phyloP scores from a whole-genome alignment of 1,139 yeast species.

The Suhomyces maxii region DNA sequence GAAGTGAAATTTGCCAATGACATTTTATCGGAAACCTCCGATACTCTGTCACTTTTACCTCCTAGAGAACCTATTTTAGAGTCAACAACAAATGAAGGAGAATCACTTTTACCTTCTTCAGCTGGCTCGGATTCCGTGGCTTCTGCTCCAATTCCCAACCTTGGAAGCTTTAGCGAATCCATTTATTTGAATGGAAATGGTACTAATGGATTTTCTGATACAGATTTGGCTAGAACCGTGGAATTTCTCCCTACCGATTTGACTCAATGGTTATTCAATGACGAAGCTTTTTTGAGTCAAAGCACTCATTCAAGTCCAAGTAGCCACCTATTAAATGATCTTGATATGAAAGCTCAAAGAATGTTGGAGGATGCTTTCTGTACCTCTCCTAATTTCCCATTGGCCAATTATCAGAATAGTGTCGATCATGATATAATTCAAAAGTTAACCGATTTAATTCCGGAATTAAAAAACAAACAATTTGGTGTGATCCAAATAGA shows the following conservation, averaged over 20 bases:
- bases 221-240: neutral
- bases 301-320: constrained; percentile 10
- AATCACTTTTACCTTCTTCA: no score
- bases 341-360: neutral
- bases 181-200: neutral
- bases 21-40: neutral
- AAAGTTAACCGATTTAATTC: constrained; percentile 30
- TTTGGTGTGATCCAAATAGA: constrained; percentile 25
- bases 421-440: constrained; percentile 26
- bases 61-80: neutral
- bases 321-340: constrained; percentile 13
- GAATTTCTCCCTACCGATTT: constrained; percentile 17
- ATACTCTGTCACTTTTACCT: neutral
- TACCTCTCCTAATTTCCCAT: constrained; percentile 30
- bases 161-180: neutral
- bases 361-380: constrained; percentile 28
- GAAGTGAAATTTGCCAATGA: neutral
- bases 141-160: neutral
- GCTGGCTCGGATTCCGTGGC: neutral
- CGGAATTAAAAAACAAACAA: constrained; percentile 27
- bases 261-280: constrained; percentile 31
- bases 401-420: constrained; percentile 23
- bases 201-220: neutral
- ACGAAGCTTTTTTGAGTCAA: constrained; percentile 14
- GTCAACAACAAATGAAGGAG: no score